phyloP scores from a whole-genome alignment of 1,284 basidiomycete species.

The Naganishia sp. region DNA sequence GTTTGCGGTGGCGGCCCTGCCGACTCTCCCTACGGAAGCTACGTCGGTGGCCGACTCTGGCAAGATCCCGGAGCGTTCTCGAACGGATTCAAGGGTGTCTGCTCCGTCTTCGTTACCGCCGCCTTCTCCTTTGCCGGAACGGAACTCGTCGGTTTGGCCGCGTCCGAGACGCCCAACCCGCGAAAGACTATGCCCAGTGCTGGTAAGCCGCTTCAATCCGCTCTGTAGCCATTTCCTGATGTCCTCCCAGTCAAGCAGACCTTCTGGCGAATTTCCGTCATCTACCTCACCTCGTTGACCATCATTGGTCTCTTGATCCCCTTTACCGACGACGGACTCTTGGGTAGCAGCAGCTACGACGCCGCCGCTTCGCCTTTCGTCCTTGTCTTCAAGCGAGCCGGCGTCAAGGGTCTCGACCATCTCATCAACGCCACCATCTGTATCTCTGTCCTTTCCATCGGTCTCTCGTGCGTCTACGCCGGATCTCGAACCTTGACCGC shows the following conservation, averaged over 20 bases:
- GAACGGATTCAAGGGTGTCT: conserved; percentile 57
- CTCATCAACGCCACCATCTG: conserved; percentile 58
- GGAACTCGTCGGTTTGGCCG: conserved; percentile 83
- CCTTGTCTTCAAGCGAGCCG: conserved; percentile 54
- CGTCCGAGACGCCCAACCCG: conserved; percentile 64
- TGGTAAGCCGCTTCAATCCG: conserved; percentile 48
- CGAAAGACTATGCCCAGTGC: conserved; percentile 57
- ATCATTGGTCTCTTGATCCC: conserved; percentile 58
- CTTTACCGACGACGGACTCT: conserved; percentile 44
- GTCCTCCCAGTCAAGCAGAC: conserved; percentile 50
- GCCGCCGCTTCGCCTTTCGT: conserved; percentile 59
- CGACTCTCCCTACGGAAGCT: conserved; percentile 42
- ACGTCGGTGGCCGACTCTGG: conserved; percentile 47
- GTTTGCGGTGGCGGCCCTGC: conserved; percentile 48
- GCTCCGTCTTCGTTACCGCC: conserved; percentile 56
- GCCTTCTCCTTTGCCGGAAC: conserved; percentile 82
- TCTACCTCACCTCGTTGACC: conserved; percentile 58
- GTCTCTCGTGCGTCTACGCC: conserved; percentile 51
- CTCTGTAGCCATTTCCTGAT: conserved; percentile 36
- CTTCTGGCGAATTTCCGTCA: conserved; percentile 56
- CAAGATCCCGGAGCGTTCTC: conserved; percentile 52
- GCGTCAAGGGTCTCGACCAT: conserved; percentile 54
- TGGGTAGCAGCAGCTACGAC: conserved; percentile 44
- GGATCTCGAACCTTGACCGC: conserved; percentile 52
- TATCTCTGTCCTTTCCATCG: conserved; percentile 51